phyloP scores from a whole-genome alignment of 2,329 filamentous ascomycete species.

The Aspergillus tamarii region DNA sequence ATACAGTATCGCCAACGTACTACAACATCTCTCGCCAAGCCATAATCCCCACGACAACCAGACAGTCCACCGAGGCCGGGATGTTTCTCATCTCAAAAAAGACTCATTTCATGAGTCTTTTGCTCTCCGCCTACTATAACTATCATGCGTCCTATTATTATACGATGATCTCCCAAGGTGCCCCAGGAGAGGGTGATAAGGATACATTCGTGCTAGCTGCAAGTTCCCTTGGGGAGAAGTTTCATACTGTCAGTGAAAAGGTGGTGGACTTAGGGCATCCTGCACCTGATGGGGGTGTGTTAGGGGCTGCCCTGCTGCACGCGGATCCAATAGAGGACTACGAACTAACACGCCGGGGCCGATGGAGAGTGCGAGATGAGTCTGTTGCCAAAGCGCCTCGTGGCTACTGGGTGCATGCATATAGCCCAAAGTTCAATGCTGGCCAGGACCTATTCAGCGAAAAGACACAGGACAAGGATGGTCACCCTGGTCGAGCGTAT shows the following conservation, averaged over 20 bases:
- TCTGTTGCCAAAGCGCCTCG: not conserved
- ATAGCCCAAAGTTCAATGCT: not conserved
- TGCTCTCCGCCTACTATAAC: not conserved
- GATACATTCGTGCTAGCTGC: not conserved
- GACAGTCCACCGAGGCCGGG: not conserved
- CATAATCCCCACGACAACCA: not conserved
- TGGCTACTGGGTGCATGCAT: not conserved
- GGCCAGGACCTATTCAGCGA: not conserved
- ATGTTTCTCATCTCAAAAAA: not conserved
- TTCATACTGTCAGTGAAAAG: not conserved
- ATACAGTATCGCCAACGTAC: not conserved
- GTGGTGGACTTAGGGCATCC: not conserved
- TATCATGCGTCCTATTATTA: not conserved
- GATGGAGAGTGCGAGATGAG: not conserved
- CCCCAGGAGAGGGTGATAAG: not conserved
- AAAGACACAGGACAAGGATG: not conserved
- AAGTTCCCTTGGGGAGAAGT: not conserved
- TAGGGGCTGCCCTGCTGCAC: not conserved
- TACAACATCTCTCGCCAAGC: not conserved
- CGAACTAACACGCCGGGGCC: not conserved
- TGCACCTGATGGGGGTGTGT: not conserved
- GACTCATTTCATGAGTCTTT: not conserved
- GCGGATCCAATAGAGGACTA: not conserved
- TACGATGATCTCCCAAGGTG: not conserved
- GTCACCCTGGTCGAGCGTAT: not conserved